phyloP scores from a whole-genome alignment of 345 rosid genomes.

The Camelina laxa region DNA sequence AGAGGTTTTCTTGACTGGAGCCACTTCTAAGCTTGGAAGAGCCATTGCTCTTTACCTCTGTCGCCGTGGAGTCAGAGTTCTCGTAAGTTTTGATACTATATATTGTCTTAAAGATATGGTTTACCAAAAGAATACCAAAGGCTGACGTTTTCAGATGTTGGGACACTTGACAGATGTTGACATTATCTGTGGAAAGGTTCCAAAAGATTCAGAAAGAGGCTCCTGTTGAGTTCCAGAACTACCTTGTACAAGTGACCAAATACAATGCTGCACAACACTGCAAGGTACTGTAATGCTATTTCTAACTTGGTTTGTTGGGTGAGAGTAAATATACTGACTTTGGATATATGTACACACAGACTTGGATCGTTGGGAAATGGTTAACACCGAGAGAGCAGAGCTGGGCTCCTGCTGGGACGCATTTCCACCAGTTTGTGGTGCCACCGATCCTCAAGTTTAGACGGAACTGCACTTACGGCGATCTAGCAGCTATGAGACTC shows the following conservation, averaged over 20 bases:
- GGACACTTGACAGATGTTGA: conserved; percentile 72
- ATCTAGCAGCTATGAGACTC: conserved; percentile 97
- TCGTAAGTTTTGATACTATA: conserved; percentile 54
- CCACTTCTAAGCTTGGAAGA: conserved; percentile 98
- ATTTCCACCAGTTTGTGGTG: conserved; percentile 97
- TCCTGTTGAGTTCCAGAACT: conserved; percentile 70
- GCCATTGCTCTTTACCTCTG: conserved; percentile 97
- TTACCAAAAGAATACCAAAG: neutral
- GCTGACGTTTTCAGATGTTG: neutral
- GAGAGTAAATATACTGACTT: conserved; percentile 2
- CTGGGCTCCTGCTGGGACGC: conserved; percentile 94
- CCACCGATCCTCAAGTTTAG: conserved; percentile 82
- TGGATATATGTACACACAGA: conserved; percentile 45
- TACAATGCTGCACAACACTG: conserved; percentile 88
- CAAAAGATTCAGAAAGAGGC: conserved; percentile 90
- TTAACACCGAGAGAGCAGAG: conserved; percentile 84
- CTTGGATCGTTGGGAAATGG: conserved; percentile 99
- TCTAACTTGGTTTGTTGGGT: neutral
- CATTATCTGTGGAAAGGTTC: conserved; percentile 80
- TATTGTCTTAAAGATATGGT: neutral
- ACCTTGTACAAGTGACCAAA: conserved; percentile 91
- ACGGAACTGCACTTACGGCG: conserved; percentile 87
- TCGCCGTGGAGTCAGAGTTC: conserved; percentile 74
- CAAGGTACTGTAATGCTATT: conserved; percentile 53
- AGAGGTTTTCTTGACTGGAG: conserved; percentile 93